Evolutionary conservation across 768 basidiomycete species (phyloP).

Genomic region (Pleurotus giganteus): DNA sequence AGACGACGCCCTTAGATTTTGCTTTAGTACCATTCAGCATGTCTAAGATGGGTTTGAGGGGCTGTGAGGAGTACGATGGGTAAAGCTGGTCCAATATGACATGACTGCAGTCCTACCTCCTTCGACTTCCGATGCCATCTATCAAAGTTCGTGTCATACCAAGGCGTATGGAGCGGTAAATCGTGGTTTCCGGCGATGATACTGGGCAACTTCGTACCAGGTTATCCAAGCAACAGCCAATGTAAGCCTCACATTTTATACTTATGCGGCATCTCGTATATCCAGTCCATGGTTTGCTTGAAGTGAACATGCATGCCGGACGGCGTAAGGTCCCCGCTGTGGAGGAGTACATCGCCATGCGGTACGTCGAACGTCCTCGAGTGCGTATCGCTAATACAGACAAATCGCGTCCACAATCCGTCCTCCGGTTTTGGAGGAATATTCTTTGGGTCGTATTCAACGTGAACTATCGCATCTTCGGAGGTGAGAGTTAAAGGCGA

Average conservation of each 20-base stretch:
- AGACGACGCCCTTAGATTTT: slow-evolving; percentile 43
- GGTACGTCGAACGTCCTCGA: slow-evolving; percentile 44
- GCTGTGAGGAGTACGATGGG: slow-evolving; percentile 11
- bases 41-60: slow-evolving; percentile 24
- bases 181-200: slow-evolving; percentile 78
- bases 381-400: slow-evolving; percentile 64
- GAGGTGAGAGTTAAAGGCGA: slow-evolving; percentile 19
- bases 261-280: slow-evolving; percentile 52
- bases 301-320: slow-evolving; percentile 45
- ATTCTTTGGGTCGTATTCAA: slow-evolving; percentile 30
- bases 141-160: slow-evolving; percentile 34
- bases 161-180: slow-evolving; percentile 38
- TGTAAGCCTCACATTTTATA: slow-evolving; percentile 51
- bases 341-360: slow-evolving; percentile 62
- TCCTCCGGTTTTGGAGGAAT: slow-evolving; percentile 31
- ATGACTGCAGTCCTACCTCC: slow-evolving; percentile 22
- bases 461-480: slow-evolving; percentile 29
- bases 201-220: slow-evolving; percentile 26
- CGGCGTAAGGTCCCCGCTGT: slow-evolving; percentile 63
- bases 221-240: neutral
- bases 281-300: slow-evolving; percentile 53
- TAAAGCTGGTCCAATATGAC: neutral
- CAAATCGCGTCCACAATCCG: slow-evolving; percentile 51
- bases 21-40: slow-evolving; percentile 34
- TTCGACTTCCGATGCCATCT: slow-evolving; percentile 27